Base-by-base conservation (phyloP, 441 rosid species). In the Hura crepitans region DNA sequence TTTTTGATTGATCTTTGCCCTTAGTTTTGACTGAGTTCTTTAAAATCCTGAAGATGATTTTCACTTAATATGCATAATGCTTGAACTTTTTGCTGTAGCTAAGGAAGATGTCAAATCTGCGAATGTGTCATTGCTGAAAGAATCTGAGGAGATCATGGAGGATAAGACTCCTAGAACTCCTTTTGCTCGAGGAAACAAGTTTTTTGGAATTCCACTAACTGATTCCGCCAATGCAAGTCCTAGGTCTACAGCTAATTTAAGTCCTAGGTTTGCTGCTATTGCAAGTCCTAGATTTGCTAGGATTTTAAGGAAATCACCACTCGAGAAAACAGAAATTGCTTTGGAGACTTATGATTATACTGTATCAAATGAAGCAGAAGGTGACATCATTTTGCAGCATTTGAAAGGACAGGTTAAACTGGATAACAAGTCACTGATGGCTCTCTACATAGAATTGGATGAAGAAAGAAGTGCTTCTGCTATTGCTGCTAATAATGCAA, bases 381-480 rank as follows among this genome's bases (percentile, higher is more conserved):
- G 82, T 37, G 88, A 83, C 23, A 74, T 86, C 1, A 84, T 87
- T 65, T 75, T 87, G 78, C 76, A 75, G 28, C 89, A 81, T 59
- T 77, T 88, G 62, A 92, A 87, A 79, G 85, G 87, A 75, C 91
- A 95, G 75, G 92, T 83, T 74, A 84, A 83, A 13, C 77, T 89
- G 71, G 97, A 95, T 58, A 86, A 87, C 71, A 95, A 87, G 85
- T 91, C 96, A 13, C 78, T 92, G 71, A 84, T 89, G 75, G 89
- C 78, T 33, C 75, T 96, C 74, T 90, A 84, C 81, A 91, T 89
- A 92, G 99, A 95, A 78, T 75, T 95, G 56, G 98, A 94, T 5
- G 97, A 92, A 81, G 99, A 95, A 82, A 82, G 95, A 80, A 92
- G 83, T 43, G 95, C 98, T 68, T 89, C 99, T 0, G 91, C 97